phyloP scores from a whole-genome alignment of 352 stramenopile species.

The Globisporangium uncinulatum region DNA sequence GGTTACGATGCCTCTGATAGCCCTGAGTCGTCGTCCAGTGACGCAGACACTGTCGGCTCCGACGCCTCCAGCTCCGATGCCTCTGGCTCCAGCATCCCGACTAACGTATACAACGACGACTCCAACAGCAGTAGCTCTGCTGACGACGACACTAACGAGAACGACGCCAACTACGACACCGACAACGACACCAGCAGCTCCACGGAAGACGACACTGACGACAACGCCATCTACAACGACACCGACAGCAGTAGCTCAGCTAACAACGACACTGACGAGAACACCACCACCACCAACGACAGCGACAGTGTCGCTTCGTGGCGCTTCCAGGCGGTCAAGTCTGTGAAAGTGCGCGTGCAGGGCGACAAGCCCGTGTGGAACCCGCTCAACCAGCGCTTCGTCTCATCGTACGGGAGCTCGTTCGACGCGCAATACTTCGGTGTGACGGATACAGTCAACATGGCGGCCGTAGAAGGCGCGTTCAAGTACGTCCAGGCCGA shows the following conservation, averaged over 20 bases:
- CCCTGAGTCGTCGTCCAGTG: too few relatives aligned
- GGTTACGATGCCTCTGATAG: not conserved
- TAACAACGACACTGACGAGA: not conserved
- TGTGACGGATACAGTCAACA: slow-evolving; percentile 48
- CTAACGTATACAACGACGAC: too few relatives aligned
- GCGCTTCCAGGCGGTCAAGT: not conserved
- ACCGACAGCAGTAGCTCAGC: too few relatives aligned
- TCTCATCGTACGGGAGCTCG: not conserved
- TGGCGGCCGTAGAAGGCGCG: slow-evolving; percentile 42
- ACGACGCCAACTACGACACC: not conserved
- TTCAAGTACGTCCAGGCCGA: slow-evolving; percentile 63
- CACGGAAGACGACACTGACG: not conserved
- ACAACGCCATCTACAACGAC: too few relatives aligned
- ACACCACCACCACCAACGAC: too few relatives aligned
- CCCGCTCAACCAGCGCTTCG: not conserved
- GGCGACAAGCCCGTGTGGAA: not conserved
- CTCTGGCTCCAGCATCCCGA: not conserved
- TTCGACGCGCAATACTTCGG: slow-evolving; percentile 19
- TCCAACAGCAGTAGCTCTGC: not conserved
- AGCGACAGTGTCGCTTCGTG: not conserved
- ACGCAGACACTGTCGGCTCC: too few relatives aligned
- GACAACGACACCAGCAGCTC: not conserved
- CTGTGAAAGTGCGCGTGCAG: too few relatives aligned
- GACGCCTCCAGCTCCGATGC: too few relatives aligned
- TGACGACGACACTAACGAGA: too few relatives aligned